Evolutionary conservation across 768 basidiomycete genomes (phyloP), one percentile per base, ranked within the genome.

Genomic region (Postia placenta): DNA sequence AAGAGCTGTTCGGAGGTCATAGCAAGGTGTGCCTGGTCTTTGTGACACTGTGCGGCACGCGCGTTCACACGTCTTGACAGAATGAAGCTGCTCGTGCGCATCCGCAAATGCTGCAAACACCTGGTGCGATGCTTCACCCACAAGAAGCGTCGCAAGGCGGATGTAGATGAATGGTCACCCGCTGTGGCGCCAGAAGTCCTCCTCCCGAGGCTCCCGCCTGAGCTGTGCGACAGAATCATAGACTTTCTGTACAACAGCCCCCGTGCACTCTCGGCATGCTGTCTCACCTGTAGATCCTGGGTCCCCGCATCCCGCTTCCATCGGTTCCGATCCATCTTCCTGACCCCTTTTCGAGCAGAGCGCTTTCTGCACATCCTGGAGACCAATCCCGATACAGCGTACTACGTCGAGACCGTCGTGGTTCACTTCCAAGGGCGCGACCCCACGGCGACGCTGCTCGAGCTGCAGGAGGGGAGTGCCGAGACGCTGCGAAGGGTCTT

Each of bases 181-280:
- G n/a, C n/a, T n/a, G 22, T 24, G 5, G 25, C 40, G 5, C 7
- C 19, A 4, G 19, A 41, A 9, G 19, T 41, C 40, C 20, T 24
- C 22, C 26, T 15, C 20, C 38, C 42, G 15, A 43, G 20, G 36
- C 27, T 46, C 6, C 36, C 47, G 3, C 47, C 47, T 44, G 49
- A 50, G 42, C 49, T 50, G 4, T 43, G 42, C 23, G 49, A 50
- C 49, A 43, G 20, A 22, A 50, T 50, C 41, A 37, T 50, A 14
- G 49, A 50, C 36, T 30, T 44, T 27, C 49, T 50, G 11, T 22
- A 38, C 33, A 12, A 50, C 17, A 42, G 44, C 25, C 12, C 26
- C 9, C 3, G 23, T 12, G 27, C 42, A 11, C 49, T 50, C 26
- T 5, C 20, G 2, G 33, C 28, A 37, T 50, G 49, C 36, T 2